Evolutionary conservation across 129 eudicot species (phyloP).

Genomic region (Heracleum sosnowskyi): DNA sequence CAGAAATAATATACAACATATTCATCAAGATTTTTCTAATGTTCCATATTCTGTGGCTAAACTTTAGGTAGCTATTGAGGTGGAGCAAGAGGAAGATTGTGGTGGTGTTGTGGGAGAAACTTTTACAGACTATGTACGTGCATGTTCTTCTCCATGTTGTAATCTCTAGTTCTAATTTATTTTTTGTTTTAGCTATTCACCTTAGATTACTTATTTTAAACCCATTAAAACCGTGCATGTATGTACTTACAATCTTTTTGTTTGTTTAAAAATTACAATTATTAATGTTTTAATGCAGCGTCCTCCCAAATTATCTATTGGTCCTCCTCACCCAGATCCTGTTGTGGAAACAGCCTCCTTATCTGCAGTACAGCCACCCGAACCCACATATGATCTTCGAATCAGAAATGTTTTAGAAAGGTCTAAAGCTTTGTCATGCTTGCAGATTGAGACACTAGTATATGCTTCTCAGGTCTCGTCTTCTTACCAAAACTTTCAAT

Average conservation of each 20-base stretch:
- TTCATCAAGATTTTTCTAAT: neutral
- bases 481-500: neutral
- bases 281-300: conserved; percentile 49
- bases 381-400: conserved; percentile 78
- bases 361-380: conserved; percentile 99
- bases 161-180: neutral
- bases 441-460: conserved; percentile 94
- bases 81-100: conserved; percentile 95
- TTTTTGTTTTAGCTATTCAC: conserved; percentile 1
- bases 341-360: conserved; percentile 92
- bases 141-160: conserved; percentile 13
- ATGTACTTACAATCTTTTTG: neutral
- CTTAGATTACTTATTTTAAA: neutral
- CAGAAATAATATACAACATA: neutral
- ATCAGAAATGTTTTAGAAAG: conserved; percentile 66
- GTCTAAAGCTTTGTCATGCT: conserved; percentile 71
- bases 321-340: conserved; percentile 97
- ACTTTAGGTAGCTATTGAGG: conserved; percentile 89
- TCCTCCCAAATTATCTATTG: conserved; percentile 83
- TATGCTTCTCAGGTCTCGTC: conserved; percentile 90
- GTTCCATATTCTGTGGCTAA: neutral
- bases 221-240: neutral
- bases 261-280: neutral
- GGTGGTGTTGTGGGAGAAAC: conserved; percentile 97
- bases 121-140: conserved; percentile 86